These are phyloP conservation scores for Vitis rupestris DNA, from an alignment of 164 flowering plant species.

Conservation along the genomic window DNA sequence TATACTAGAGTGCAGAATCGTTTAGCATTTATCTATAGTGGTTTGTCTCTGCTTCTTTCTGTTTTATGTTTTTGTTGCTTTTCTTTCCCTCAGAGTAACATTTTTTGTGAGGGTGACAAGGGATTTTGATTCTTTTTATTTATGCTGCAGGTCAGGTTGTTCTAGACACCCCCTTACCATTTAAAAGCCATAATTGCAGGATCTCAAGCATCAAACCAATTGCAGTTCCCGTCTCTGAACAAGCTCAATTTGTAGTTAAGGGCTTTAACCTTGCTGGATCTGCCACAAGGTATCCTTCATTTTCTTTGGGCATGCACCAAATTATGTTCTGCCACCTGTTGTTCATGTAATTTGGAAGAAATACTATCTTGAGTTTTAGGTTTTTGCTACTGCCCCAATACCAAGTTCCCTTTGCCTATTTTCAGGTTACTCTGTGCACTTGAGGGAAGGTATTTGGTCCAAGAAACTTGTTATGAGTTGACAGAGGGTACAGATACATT, in stretches of 20 bases:
- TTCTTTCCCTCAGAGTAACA: no score
- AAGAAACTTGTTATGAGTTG: constrained; percentile 39
- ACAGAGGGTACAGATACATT: constrained; percentile 30
- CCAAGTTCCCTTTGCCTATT: constrained; percentile 2
- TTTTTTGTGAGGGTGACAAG: neutral
- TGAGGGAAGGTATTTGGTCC: constrained; percentile 68
- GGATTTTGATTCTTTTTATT: constrained; percentile 10
- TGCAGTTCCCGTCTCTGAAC: constrained; percentile 54
- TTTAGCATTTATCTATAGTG: constrained; percentile 51
- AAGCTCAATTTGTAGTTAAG: constrained; percentile 49
- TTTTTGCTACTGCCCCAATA: neutral
- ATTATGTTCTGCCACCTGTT: neutral
- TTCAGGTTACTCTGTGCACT: constrained; percentile 71
- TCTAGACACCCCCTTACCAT: constrained; percentile 52
- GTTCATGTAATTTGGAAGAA: neutral
- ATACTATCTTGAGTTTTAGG: neutral
- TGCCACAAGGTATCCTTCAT: constrained; percentile 42
- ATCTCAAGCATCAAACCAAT: constrained; percentile 65
- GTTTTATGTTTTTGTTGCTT: constrained; percentile 4
- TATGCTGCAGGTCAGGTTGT: constrained; percentile 68
- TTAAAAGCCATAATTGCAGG: constrained; percentile 32
- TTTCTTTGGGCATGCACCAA: neutral
- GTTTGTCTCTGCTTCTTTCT: constrained; percentile 22
- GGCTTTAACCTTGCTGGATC: constrained; percentile 56
- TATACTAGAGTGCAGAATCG: constrained; percentile 51